Evolutionary conservation across 352 stramenopile genomes (phyloP).

Genomic region (Phytophthora pisi): DNA sequence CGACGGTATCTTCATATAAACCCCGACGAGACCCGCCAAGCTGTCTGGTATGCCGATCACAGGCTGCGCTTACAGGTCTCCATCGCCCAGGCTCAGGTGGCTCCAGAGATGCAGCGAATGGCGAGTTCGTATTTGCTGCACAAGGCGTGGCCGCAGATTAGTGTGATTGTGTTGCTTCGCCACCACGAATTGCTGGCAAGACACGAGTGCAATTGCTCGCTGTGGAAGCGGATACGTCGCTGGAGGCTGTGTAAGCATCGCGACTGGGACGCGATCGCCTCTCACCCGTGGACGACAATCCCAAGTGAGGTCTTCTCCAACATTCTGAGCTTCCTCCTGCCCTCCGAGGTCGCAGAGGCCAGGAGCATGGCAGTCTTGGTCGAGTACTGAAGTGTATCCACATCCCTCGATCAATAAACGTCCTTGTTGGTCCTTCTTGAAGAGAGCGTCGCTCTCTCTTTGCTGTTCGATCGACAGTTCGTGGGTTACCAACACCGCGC

Average conservation of each 20-base stretch:
- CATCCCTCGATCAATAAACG: background rate
- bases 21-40: constrained; percentile 13
- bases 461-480: constrained; percentile 27
- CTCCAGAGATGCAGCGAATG: background rate
- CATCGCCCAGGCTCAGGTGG: background rate
- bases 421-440: background rate
- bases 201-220: background rate
- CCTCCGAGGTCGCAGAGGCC: constrained; percentile 1
- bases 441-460: background rate
- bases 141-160: constrained; percentile 5
- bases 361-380: background rate
- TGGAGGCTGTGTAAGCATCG: background rate
- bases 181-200: constrained; percentile 1
- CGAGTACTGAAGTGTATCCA: background rate
- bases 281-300: constrained; percentile 7
- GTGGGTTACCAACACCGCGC: constrained; percentile 9
- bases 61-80: background rate
- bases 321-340: constrained; percentile 14
- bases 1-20: constrained; percentile 18
- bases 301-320: background rate
- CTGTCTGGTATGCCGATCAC: constrained; percentile 3
- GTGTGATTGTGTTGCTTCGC: background rate
- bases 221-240: background rate
- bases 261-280: constrained; percentile 9
- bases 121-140: constrained; percentile 1